These are phyloP conservation scores for Tilletia caries DNA, from an alignment of 1,284 basidiomycete genomes.

Conservation along the genomic window DNA sequence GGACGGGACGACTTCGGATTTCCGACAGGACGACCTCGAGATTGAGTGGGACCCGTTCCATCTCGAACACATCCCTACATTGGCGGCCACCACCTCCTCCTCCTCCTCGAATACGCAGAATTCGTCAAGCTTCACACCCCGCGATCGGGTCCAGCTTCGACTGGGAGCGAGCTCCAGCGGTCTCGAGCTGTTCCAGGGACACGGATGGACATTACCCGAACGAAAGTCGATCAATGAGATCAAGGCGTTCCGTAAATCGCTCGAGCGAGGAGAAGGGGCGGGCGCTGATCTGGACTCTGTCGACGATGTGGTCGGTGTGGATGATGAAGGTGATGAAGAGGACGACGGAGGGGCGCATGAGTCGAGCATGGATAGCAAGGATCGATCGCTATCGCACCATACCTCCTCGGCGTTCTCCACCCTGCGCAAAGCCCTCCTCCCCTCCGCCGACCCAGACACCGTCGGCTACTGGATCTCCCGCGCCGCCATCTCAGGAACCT, in stretches of 20 bases:
- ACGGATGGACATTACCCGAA: not conserved
- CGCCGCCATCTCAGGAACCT: not conserved
- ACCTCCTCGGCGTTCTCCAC: not conserved
- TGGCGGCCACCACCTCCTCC: not conserved
- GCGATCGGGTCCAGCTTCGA: not conserved
- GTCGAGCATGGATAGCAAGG: not conserved
- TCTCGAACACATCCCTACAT: not conserved
- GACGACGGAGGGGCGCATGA: not conserved
- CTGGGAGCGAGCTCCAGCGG: not conserved
- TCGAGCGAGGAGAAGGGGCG: not conserved
- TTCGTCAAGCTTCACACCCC: not conserved
- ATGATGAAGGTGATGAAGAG: not conserved
- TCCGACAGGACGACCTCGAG: slow-evolving; percentile 4
- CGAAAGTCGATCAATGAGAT: slow-evolving; percentile 9
- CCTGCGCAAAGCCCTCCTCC: not conserved
- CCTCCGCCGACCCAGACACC: not conserved
- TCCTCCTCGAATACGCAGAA: not conserved
- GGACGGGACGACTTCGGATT: not conserved
- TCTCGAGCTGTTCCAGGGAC: not conserved
- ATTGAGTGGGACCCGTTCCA: not conserved
- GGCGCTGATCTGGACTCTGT: not conserved
- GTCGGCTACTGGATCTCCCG: not conserved
- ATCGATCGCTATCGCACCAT: not conserved
- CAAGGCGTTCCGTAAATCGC: not conserved
- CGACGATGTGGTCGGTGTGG: not conserved